Evolutionary conservation across 2,329 filamentous ascomycete genomes (phyloP).

Genomic region (Sphaerulina musiva): DNA sequence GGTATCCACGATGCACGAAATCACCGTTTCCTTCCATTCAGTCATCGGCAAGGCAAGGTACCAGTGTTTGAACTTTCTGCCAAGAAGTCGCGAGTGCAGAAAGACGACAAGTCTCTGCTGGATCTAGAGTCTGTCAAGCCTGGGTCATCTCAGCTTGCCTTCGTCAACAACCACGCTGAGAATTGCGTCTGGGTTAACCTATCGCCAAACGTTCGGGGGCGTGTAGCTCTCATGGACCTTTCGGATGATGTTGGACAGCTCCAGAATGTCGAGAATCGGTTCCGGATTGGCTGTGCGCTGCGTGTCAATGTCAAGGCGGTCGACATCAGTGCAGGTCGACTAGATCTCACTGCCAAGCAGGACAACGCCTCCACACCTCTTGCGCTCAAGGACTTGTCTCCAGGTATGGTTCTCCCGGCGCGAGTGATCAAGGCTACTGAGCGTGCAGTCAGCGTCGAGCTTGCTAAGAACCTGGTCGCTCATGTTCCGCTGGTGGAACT

Average conservation of each 20-base stretch:
- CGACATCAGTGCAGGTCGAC: conserved; percentile 63
- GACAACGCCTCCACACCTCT: conserved; percentile 46
- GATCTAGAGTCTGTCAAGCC: conserved; percentile 65
- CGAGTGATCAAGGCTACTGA: conserved; percentile 81
- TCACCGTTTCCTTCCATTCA: conserved; percentile 85
- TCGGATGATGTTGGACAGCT: conserved; percentile 79
- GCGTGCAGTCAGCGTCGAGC: conserved; percentile 73
- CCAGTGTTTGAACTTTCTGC: conserved; percentile 79
- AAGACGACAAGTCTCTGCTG: conserved; percentile 53
- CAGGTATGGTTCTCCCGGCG: conserved; percentile 74
- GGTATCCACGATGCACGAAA: conserved; percentile 86
- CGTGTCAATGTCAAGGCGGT: conserved; percentile 71
- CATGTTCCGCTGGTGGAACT: conserved; percentile 78
- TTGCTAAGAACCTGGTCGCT: conserved; percentile 72
- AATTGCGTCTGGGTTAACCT: conserved; percentile 85
- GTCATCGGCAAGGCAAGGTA: conserved; percentile 72
- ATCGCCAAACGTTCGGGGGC: conserved; percentile 78
- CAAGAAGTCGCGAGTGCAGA: conserved; percentile 48
- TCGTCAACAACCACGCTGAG: conserved; percentile 80
- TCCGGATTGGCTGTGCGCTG: conserved; percentile 83
- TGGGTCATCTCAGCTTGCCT: conserved; percentile 69
- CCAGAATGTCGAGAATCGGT: conserved; percentile 68
- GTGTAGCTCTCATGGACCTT: conserved; percentile 74
- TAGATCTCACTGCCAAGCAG: conserved; percentile 59
- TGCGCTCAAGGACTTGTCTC: conserved; percentile 64